A percentile compares a stretch with the other conserved stretches of the same genome.
These are phyloP conservation scores for Rhizodiscina lignyota DNA, from an alignment of 495 filamentous ascomycete species.

Conservation along the genomic window DNA sequence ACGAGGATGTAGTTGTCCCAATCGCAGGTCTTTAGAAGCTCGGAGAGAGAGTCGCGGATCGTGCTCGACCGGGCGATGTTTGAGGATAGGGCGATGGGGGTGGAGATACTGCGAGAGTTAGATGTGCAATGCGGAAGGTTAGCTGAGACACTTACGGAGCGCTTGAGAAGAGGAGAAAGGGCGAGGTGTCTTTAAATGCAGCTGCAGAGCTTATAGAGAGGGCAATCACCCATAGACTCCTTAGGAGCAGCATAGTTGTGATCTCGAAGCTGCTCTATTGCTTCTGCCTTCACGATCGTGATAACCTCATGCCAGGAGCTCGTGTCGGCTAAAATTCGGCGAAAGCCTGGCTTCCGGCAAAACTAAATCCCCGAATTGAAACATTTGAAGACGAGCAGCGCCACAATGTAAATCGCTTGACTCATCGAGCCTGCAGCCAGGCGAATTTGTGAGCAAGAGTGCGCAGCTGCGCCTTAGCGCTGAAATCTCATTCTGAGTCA, in stretches of 20 bases:
- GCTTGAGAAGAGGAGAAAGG: constrained; percentile 71
- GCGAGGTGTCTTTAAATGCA: constrained; percentile 72
- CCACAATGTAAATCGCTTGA: no score
- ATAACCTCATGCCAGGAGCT: no score
- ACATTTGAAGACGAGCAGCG: no score
- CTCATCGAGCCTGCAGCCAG: no score
- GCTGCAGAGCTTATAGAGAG: constrained; percentile 40
- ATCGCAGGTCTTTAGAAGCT: constrained; percentile 44
- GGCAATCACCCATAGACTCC: constrained; percentile 32
- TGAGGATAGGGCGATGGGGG: neutral
- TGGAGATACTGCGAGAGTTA: neutral
- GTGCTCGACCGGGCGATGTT: constrained; percentile 3
- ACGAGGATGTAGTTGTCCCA: constrained; percentile 70
- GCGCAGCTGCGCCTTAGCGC: no score
- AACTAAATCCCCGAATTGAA: neutral
- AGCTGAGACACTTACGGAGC: constrained; percentile 44
- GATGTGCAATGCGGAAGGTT: neutral
- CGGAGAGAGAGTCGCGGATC: constrained; percentile 16
- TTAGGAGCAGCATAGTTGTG: constrained; percentile 4
- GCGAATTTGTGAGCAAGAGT: no score
- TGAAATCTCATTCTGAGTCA: no score
- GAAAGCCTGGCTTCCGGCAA: neutral
- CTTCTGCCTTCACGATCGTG: no score
- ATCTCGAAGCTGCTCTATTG: no score
- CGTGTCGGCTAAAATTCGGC: neutral